A percentile compares a stretch with the other conserved stretches of the same genome.
Conservation (phyloP, 768 basidiomycete species). For the Tricholoma terreum region DNA sequence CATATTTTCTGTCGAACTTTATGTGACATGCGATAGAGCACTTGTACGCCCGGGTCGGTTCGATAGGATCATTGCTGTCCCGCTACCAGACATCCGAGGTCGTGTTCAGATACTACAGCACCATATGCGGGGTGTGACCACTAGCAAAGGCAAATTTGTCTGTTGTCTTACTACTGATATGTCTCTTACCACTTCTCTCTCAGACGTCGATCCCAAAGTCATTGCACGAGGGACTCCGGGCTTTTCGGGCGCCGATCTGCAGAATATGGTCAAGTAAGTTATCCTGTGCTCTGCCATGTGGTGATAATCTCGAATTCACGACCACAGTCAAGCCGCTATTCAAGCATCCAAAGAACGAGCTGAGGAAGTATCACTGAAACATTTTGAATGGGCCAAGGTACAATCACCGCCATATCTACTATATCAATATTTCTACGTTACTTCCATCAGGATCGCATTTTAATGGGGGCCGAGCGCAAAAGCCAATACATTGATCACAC, state of each 20-base stretch:
- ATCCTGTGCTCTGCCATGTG: not conserved
- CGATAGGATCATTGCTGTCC: slow-evolving; percentile 89
- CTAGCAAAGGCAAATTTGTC: slow-evolving; percentile 46
- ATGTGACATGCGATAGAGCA: slow-evolving; percentile 50
- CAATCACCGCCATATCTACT: not conserved
- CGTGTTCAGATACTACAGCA: slow-evolving; percentile 91
- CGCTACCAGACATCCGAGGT: slow-evolving; percentile 91
- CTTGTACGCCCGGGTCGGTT: slow-evolving; percentile 96
- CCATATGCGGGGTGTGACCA: slow-evolving; percentile 80
- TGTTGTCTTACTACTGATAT: slow-evolving; percentile 6
- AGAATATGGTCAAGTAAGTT: slow-evolving; percentile 93
- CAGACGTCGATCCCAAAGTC: slow-evolving; percentile 81
- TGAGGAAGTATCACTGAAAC: slow-evolving; percentile 65
- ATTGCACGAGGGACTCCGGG: slow-evolving; percentile 94
- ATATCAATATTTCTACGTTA: not conserved
- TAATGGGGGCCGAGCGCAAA: slow-evolving; percentile 96
- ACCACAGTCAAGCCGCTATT: slow-evolving; percentile 78
- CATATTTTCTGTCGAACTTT: slow-evolving; percentile 2
- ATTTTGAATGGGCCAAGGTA: slow-evolving; percentile 99
- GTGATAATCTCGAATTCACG: slow-evolving; percentile 6
- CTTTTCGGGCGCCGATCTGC: slow-evolving; percentile 94
- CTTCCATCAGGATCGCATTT: slow-evolving; percentile 70
- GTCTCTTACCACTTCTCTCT: slow-evolving; percentile 9
- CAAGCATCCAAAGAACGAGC: slow-evolving; percentile 87
- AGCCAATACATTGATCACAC: slow-evolving; percentile 87